Evolutionary conservation across 176 grass and related monocot species (phyloP), one percentile per base, ranked within the genome.

Genomic region (Triticum dicoccoides): DNA sequence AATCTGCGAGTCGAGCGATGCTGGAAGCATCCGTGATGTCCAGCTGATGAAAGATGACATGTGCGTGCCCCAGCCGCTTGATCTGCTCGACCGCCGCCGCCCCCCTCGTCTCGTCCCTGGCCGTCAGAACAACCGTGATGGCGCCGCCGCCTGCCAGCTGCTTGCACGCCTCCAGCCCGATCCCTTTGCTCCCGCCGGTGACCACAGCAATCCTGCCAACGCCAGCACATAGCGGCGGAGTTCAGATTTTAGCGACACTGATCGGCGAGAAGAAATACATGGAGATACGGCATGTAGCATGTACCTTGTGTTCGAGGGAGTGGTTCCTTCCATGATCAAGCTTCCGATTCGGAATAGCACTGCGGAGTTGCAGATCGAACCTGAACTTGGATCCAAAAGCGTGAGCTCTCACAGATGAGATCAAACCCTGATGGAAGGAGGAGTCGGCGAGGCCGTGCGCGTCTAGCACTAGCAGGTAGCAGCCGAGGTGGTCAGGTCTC

Each of bases 111-210:
- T 92, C 88, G 58, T 91, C 77, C 37, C 86, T 91, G 4, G 86
- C 91, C 1, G 93, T 91, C 14, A 93, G 12, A n/a, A 95, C 6
- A 3, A 95, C 91, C 7, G 62, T 85, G 71, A 91, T 54, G 47
- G 47, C 21, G 37, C 88, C 91, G 44, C 73, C 76, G 35, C 37
- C 24, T 11, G 78, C 64, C 21, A 95, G 42, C 61, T 92, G 93
- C 76, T 77, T 63, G 69, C 93, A 95, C 83, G 89, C 85, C 58
- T 87, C 91, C 0, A 95, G 69, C 30, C 93, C 93, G 14, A 90
- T 83, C 11, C 90, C 93, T 66, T 84, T 95, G 61, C 80, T 92
- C n/a, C 82, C 90, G 0, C 93, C 93, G 21, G 93, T 95, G 10
- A 95, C 93, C 33, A 95, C 42, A 0, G 80, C 93, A 49, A 95